Base-by-base conservation (phyloP, 352 stramenopile genomes). In the Bremia lactucae region DNA sequence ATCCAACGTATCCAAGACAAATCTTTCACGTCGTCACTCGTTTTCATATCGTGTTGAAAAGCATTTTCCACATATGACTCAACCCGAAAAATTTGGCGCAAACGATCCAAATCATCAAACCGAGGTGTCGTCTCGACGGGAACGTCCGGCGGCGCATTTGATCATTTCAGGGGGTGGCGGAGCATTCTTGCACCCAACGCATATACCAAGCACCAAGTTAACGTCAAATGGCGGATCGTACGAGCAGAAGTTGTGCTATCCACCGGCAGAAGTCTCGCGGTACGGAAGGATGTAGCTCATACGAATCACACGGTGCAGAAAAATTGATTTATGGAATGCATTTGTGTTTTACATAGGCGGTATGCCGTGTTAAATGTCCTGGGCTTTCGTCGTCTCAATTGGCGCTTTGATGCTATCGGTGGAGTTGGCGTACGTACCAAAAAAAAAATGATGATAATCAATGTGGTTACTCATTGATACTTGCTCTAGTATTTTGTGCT, bases 301-400 rank as follows among this genome's bases (percentile, higher is more conserved):
- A n/a, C n/a, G n/a, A n/a, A n/a, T n/a, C n/a, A n/a, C n/a, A n/a
- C n/a, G n/a, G n/a, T n/a, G n/a, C n/a, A n/a, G n/a, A n/a, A 36
- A 1, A 14, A 4, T 15, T 33, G 22, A 18, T 13, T 52, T 44
- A 15, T n/a, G 3, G 6, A n/a, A 44, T 46, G 23, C 1, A 31
- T 35, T n/a, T 26, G 18, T 29, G 18, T 23, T 33, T 1, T 6
- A 16, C 19, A 13, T 54, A 93, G 77, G 52, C 80, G 78, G 28
- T 90, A 90, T 23, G 69, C 80, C 8, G 38, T 93, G 25, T 51
- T 93, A 20, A 93, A 90, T 33, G 77, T 90, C 10, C 73, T 93
- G 40, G 80, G 79, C 31, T 96, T 96, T 62, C 84, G 87, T 2
- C 88, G 84, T 36, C 84, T 94, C 42, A 96, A 96, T 52, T 97